These are phyloP conservation scores for Dalechampia spathulata DNA, from an alignment of 441 rosid species.

Conservation along the genomic window DNA sequence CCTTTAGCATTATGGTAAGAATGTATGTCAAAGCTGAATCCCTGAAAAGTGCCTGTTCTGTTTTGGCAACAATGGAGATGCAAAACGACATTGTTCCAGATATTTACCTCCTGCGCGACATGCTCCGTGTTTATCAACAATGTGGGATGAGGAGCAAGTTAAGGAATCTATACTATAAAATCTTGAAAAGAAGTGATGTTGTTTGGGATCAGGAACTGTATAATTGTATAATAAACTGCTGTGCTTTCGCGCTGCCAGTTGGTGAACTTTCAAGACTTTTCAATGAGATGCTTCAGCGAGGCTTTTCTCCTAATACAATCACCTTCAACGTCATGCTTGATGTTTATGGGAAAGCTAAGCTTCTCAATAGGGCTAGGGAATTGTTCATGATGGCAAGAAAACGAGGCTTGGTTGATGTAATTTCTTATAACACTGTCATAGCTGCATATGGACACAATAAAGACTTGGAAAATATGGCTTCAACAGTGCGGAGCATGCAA, in stretches of 20 bases:
- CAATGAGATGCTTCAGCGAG: conserved; percentile 55
- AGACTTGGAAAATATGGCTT: conserved; percentile 54
- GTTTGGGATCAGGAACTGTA: conserved; percentile 88
- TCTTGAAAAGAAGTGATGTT: conserved; percentile 47
- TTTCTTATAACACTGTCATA: conserved; percentile 77
- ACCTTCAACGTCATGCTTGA: conserved; percentile 76
- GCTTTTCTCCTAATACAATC: conserved; percentile 58
- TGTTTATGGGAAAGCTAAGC: conserved; percentile 77
- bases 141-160: conserved; percentile 53
- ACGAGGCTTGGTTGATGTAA: conserved; percentile 61
- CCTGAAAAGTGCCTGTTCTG: conserved; percentile 58
- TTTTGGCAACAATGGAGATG: conserved; percentile 61
- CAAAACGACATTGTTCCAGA: conserved; percentile 60
- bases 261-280: conserved; percentile 74
- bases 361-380: conserved; percentile 51
- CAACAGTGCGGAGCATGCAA: conserved; percentile 63
- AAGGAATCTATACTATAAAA: conserved; percentile 40
- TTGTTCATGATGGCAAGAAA: conserved; percentile 56
- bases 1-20: conserved; percentile 64
- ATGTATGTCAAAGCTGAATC: conserved; percentile 78
- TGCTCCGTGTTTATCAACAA: conserved; percentile 79
- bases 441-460: conserved; percentile 62
- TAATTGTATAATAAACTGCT: conserved; percentile 76
- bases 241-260: conserved; percentile 69
- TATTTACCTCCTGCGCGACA: conserved; percentile 59